Evolutionary conservation across 768 basidiomycete species (phyloP), one percentile per base, ranked within the genome.

Genomic region (Lactarius psammicola): DNA sequence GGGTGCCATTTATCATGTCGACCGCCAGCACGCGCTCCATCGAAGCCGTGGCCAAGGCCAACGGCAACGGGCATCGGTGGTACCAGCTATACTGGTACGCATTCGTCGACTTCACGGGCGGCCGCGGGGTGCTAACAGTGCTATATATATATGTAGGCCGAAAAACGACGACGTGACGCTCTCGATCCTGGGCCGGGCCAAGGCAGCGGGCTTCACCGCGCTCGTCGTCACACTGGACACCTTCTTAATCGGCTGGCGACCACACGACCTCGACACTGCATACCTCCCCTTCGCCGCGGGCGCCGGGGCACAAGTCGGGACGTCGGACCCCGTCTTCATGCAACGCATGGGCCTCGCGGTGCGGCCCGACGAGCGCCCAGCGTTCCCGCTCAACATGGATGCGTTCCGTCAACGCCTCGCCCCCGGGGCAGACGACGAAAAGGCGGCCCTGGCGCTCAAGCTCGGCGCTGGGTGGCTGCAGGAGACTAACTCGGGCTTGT

Each of bases 141-240:
- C 9, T 33, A 33, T 15, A 15, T 0, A 15, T 15, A 11, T 38
- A 15, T 49, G 23, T 0, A 90, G 89, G 89, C 90, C 90, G 1
- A 76, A 77, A 13, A 76, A 79, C 9, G 73, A 87, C 53, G 87
- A 87, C 5, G 74, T 90, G 28, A 86, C 85, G 0, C 73, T 86
- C 38, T 91, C 89, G 23, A 60, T 92, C 28, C 80, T 94, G 28
- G 76, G 78, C 13, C 84, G 91, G 2, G 87, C 85, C 15, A 89
- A 90, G 73, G 79, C 77, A 1, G 84, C 76, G 61, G 87, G 87
- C 18, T 94, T 85, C 76, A 83, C 78, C 4, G 85, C 85, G 17
- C 85, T 93, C 36, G 84, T 93, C n/a, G 80, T 94, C 68, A 92
- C 92, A 0, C 79, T 92, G 15, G 91, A 94, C 74, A 88, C 88